Conservation (phyloP, 495 filamentous ascomycete genomes). For the Podospora australis region DNA sequence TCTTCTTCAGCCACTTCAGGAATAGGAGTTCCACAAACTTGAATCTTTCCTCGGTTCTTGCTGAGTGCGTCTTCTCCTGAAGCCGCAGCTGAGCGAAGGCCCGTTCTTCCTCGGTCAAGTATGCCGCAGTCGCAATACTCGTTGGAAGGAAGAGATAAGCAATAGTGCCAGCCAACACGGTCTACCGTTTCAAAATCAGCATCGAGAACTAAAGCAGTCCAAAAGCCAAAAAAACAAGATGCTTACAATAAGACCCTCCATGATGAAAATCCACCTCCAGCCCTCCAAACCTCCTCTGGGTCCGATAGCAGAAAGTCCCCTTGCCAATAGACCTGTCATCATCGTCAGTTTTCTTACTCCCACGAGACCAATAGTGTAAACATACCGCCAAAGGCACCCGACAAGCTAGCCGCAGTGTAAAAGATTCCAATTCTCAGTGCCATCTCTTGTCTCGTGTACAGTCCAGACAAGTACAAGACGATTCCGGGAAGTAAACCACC, state of each 20-base stretch:
- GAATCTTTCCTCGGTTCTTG: constrained; percentile 25
- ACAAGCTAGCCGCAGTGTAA: constrained; percentile 49
- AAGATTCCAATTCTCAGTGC: constrained; percentile 48
- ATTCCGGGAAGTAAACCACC: constrained; percentile 47
- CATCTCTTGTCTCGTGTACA: constrained; percentile 45
- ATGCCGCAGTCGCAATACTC: constrained; percentile 48
- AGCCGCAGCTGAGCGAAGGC: constrained; percentile 35
- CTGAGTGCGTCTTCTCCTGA: constrained; percentile 19
- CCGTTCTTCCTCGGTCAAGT: constrained; percentile 43
- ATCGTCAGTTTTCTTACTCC: background rate
- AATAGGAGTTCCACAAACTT: constrained; percentile 26
- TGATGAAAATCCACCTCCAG: constrained; percentile 51
- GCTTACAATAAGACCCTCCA: constrained; percentile 44
- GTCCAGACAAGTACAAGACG: constrained; percentile 42
- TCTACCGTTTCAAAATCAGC: constrained; percentile 24
- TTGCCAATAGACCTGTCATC: constrained; percentile 38
- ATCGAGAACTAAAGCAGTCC: constrained; percentile 10
- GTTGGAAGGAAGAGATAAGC: constrained; percentile 54
- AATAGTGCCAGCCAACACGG: constrained; percentile 47
- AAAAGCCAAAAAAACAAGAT: background rate
- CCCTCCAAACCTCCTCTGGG: constrained; percentile 33
- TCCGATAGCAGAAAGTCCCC: constrained; percentile 35
- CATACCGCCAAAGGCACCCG: constrained; percentile 49
- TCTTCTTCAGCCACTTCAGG: background rate
- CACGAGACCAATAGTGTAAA: background rate